Conservation (phyloP, 1,139 yeast species). For the Pneumocystis jirovecii region DNA sequence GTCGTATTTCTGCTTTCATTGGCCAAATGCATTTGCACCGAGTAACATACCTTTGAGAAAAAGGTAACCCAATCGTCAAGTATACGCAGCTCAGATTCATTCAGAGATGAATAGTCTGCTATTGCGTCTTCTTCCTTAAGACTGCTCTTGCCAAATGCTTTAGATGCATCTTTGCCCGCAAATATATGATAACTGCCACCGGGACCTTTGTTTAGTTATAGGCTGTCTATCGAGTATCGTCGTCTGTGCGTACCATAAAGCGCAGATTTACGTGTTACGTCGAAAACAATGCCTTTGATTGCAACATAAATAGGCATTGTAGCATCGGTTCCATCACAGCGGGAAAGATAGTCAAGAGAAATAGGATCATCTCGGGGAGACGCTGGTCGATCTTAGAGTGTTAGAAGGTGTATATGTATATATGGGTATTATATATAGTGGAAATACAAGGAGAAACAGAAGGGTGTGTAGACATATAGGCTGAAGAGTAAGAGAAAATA, state of each 20-base stretch:
- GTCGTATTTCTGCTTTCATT: not conserved
- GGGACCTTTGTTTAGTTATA: not conserved
- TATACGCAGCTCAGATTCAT: constrained; percentile 45
- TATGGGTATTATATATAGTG: not conserved
- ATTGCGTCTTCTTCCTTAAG: constrained; percentile 44
- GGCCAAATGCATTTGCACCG: not conserved
- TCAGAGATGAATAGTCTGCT: constrained; percentile 49
- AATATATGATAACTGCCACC: constrained; percentile 59
- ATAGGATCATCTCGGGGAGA: constrained; percentile 6
- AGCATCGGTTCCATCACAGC: constrained; percentile 5
- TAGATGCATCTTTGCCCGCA: constrained; percentile 63
- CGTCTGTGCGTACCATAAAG: constrained; percentile 44
- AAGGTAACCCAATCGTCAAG: constrained; percentile 78
- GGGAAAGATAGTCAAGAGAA: constrained; percentile 1
- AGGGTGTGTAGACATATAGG: too few species aligned
- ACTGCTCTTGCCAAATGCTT: constrained; percentile 49
- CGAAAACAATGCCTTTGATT: constrained; percentile 61
- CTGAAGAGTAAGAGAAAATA: too few species aligned
- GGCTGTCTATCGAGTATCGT: too few species aligned
- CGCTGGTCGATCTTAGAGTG: not conserved
- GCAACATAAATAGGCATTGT: constrained; percentile 43
- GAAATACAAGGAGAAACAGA: not conserved
- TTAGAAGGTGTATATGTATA: not conserved
- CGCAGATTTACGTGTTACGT: constrained; percentile 48
- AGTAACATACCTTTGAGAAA: constrained; percentile 26